Conservation (phyloP, 1,139 yeast species). For the Candida freyschussii region DNA sequence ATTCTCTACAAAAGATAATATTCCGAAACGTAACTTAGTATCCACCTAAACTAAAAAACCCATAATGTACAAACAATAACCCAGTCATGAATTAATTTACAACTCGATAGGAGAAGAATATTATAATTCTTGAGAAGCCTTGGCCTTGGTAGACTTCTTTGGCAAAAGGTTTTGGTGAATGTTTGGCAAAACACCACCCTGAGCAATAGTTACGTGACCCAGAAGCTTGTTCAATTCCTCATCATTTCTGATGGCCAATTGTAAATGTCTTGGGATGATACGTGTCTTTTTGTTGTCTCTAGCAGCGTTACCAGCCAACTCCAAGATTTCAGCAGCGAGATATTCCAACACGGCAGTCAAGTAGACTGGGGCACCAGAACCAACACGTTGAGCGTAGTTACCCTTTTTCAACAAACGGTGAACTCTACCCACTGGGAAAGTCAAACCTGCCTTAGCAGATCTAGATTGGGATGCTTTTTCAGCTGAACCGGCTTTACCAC, state of each 20-base stretch:
- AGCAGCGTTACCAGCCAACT: conserved; percentile 98
- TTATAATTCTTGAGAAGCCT: conserved; percentile 85
- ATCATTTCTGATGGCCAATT: conserved; percentile 95
- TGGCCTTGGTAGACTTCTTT: conserved; percentile 76
- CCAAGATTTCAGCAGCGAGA: conserved; percentile 94
- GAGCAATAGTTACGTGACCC: conserved; percentile 93
- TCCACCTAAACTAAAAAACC: conserved; percentile 28
- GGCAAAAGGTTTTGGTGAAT: conserved; percentile 94
- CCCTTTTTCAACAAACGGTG: conserved; percentile 97
- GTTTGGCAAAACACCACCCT: conserved; percentile 98
- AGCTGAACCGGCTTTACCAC: conserved; percentile 90
- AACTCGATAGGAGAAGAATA: no score
- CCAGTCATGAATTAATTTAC: conserved; percentile 28
- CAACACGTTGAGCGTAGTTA: conserved; percentile 98
- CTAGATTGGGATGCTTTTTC: conserved; percentile 96
- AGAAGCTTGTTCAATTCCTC: conserved; percentile 90
- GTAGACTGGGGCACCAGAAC: conserved; percentile 98
- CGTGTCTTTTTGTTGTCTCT: conserved; percentile 97
- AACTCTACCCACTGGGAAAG: conserved; percentile 99
- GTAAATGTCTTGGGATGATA: conserved; percentile 98
- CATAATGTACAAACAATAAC: conserved; percentile 27
- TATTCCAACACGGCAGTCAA: conserved; percentile 95
- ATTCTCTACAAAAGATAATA: conserved; percentile 3
- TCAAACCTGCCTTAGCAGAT: conserved; percentile 97
- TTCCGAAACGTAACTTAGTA: conserved; percentile 25